Percentiles rank a stretch among this genome's conserved stretches.
Evolutionary conservation across 176 grass and related monocot genomes (phyloP).

Genomic region (Puya raimondii): DNA sequence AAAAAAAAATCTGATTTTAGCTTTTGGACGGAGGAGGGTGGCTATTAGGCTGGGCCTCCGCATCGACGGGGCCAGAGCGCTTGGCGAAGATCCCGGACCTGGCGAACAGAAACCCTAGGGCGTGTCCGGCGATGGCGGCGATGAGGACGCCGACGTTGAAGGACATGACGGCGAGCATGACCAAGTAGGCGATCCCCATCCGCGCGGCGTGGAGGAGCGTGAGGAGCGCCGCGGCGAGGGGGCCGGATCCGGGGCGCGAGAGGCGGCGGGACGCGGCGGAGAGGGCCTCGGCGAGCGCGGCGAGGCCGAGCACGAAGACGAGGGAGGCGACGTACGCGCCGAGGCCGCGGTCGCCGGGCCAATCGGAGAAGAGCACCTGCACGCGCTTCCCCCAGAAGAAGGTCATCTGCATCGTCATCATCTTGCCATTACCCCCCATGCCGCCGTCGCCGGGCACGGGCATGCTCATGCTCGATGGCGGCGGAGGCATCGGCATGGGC

Average conservation of each 20-base stretch:
- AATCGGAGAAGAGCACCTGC: conserved; percentile 48
- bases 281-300: conserved; percentile 51
- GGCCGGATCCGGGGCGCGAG: conserved; percentile 1
- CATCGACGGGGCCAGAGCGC: too few species aligned
- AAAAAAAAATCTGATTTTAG: too few species aligned
- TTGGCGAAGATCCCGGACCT: too few species aligned
- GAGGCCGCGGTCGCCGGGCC: conserved; percentile 45
- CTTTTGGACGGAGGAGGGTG: too few species aligned
- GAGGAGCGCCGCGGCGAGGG: conserved; percentile 6
- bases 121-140: conserved; percentile 6
- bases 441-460: neutral
- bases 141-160: conserved; percentile 6
- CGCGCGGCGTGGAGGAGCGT: conserved; percentile 21
- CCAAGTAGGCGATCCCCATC: conserved; percentile 8
- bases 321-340: conserved; percentile 60
- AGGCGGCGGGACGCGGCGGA: conserved; percentile 24
- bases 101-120: conserved; percentile 9
- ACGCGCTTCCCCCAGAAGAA: conserved; percentile 55
- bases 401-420: conserved; percentile 43
- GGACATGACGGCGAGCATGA: conserved; percentile 20
- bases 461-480: conserved; percentile 16
- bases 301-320: conserved; percentile 41
- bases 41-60: too few species aligned
- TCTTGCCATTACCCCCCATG: neutral
- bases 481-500: conserved; percentile 34